phyloP scores from a whole-genome alignment of 2,329 filamentous ascomycete species.

The Xylariaceae sp. region DNA sequence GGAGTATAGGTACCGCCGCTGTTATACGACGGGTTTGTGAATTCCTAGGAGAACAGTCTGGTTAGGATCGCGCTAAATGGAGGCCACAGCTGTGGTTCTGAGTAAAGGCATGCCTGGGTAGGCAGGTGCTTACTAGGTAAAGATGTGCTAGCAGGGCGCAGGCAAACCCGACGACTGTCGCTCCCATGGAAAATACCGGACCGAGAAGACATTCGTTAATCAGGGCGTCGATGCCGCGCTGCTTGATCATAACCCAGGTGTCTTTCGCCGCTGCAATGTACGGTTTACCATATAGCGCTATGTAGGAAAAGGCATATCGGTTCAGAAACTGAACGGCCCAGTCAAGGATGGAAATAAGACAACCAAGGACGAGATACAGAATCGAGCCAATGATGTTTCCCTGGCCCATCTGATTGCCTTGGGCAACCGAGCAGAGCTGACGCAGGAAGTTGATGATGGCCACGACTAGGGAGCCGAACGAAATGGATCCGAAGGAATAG shows the following conservation, averaged over 20 bases:
- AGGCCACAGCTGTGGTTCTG: not conserved
- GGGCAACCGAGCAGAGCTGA: conserved; percentile 75
- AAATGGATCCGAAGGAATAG: conserved; percentile 89
- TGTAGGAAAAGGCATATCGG: conserved; percentile 86
- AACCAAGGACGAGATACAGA: conserved; percentile 69
- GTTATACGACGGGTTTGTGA: conserved; percentile 26
- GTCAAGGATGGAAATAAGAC: conserved; percentile 69
- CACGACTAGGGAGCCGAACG: conserved; percentile 76
- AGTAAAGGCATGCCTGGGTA: conserved; percentile 31
- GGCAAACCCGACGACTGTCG: conserved; percentile 76
- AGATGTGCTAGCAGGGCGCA: conserved; percentile 78
- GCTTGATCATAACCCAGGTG: conserved; percentile 83
- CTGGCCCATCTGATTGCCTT: conserved; percentile 55
- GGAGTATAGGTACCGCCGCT: conserved; percentile 25
- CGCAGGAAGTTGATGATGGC: conserved; percentile 81
- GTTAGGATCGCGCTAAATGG: conserved; percentile 1
- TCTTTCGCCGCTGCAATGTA: conserved; percentile 85
- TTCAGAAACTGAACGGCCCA: conserved; percentile 89
- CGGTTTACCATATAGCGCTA: conserved; percentile 84
- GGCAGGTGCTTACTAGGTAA: conserved; percentile 76
- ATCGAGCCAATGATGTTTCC: conserved; percentile 62
- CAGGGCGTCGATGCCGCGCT: conserved; percentile 84
- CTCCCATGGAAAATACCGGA: conserved; percentile 49
- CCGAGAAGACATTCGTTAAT: conserved; percentile 83
- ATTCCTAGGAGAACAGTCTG: conserved; percentile 18